Percentiles rank a stretch among this genome's conserved stretches.
These are phyloP conservation scores for Aureobasidium sp. DNA, from an alignment of 2,329 filamentous ascomycete species.

Conservation along the genomic window DNA sequence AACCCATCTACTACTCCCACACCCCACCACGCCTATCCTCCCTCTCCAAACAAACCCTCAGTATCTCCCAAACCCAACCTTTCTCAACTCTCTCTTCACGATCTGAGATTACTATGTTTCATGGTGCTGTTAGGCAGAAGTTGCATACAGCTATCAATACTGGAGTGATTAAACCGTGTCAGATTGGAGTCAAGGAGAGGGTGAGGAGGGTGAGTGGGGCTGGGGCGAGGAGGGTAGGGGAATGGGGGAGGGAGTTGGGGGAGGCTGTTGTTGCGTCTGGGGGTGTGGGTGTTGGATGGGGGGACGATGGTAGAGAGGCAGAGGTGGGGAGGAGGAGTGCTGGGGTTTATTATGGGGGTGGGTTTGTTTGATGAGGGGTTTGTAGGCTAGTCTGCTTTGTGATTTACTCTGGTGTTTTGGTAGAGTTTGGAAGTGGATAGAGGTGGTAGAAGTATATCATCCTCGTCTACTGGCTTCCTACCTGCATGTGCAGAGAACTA, in stretches of 20 bases:
- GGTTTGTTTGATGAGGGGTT: not conserved
- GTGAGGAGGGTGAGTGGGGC: not conserved
- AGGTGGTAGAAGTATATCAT: too few relatives aligned
- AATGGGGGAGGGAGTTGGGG: not conserved
- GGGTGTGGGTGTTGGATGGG: conserved; percentile 8
- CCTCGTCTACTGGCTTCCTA: too few relatives aligned
- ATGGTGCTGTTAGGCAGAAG: not conserved
- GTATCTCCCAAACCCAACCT: not conserved
- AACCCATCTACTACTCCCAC: not conserved
- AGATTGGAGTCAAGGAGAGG: not conserved
- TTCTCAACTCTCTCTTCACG: not conserved
- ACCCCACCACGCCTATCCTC: not conserved
- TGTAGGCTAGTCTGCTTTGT: not conserved
- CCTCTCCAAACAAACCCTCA: too few relatives aligned
- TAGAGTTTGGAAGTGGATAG: not conserved
- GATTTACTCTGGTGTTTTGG: not conserved
- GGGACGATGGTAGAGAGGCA: not conserved
- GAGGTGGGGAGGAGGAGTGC: not conserved
- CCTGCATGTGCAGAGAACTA: too few relatives aligned
- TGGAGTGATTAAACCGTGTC: not conserved
- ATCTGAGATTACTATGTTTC: too few relatives aligned
- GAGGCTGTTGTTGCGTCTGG: conserved; percentile 6
- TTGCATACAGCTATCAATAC: not conserved
- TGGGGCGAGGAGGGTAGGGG: not conserved
- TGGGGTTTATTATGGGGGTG: conserved; percentile 1